Evolutionary conservation across 345 rosid species (phyloP).

Genomic region (Mangifera indica): DNA sequence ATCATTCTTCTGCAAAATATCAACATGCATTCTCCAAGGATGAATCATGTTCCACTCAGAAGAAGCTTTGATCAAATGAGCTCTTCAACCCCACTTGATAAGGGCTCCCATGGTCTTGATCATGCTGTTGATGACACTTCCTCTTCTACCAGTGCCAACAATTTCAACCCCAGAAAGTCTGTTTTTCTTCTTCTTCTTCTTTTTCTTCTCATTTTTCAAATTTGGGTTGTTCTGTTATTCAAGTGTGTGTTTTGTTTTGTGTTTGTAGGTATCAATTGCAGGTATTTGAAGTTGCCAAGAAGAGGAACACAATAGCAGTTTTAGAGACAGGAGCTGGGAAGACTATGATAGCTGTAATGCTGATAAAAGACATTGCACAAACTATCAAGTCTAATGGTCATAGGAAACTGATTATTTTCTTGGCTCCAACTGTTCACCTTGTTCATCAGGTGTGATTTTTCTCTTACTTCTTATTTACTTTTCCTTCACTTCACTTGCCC

Average conservation of each 20-base stretch:
- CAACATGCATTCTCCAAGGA: constrained; percentile 28
- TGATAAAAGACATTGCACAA: constrained; percentile 48
- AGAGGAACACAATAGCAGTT: constrained; percentile 75
- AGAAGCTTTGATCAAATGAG: constrained; percentile 46
- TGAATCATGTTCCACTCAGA: constrained; percentile 34
- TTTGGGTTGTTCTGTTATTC: constrained; percentile 2
- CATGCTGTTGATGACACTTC: constrained; percentile 6
- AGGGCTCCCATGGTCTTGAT: constrained; percentile 11
- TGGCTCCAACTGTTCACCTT: constrained; percentile 80
- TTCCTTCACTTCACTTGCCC: background rate
- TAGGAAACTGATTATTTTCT: constrained; percentile 60
- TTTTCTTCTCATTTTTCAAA: constrained; percentile 1
- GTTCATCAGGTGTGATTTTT: constrained; percentile 64
- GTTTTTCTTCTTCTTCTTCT: background rate
- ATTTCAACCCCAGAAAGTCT: constrained; percentile 45
- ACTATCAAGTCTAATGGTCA: constrained; percentile 30
- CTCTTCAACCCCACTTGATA: constrained; percentile 23
- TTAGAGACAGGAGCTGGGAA: constrained; percentile 68
- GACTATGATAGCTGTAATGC: constrained; percentile 62
- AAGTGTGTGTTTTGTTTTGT: constrained; percentile 1
- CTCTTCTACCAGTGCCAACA: background rate
- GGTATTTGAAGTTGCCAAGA: constrained; percentile 63
- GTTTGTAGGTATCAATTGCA: constrained; percentile 53
- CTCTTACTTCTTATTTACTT: background rate
- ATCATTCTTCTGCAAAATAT: constrained; percentile 1